phyloP scores from a whole-genome alignment of 1,284 basidiomycete species.

The Trichosporon sp. region DNA sequence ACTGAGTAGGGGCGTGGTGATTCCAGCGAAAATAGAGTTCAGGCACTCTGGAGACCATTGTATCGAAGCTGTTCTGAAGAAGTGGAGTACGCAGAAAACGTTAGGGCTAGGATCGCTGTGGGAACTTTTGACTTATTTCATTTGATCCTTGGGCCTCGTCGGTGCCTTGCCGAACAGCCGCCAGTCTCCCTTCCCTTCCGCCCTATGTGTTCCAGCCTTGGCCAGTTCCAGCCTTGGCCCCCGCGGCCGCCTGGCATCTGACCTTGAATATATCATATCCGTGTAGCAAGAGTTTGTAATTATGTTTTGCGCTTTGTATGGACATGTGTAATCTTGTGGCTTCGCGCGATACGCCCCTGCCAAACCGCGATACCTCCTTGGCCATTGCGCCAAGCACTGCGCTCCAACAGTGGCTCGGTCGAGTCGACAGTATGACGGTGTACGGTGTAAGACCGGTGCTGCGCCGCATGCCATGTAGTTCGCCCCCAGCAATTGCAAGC shows the following conservation, averaged over 20 bases:
- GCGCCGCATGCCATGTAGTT: neutral
- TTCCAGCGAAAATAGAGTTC: slow-evolving; percentile 1
- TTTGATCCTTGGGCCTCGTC: neutral
- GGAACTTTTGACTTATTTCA: slow-evolving; percentile 6
- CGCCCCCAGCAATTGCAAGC: neutral
- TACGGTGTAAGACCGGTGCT: neutral
- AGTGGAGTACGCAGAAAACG: neutral
- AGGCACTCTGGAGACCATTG: neutral
- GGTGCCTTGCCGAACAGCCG: neutral
- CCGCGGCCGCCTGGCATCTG: no score
- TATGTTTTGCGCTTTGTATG: neutral
- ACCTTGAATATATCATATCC: neutral
- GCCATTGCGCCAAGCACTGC: neutral
- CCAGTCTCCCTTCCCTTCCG: neutral
- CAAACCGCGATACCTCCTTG: neutral
- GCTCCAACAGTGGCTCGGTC: neutral
- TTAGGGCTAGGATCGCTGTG: neutral
- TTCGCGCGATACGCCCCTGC: neutral
- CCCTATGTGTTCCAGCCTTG: neutral
- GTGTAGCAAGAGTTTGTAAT: neutral
- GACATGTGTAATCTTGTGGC: neutral
- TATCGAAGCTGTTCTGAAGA: neutral
- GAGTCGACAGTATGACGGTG: neutral
- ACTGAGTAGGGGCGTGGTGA: neutral
- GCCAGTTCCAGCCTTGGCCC: no score